These are phyloP conservation scores for Boletus vermiculosoides DNA, from an alignment of 768 basidiomycete species.

Conservation along the genomic window DNA sequence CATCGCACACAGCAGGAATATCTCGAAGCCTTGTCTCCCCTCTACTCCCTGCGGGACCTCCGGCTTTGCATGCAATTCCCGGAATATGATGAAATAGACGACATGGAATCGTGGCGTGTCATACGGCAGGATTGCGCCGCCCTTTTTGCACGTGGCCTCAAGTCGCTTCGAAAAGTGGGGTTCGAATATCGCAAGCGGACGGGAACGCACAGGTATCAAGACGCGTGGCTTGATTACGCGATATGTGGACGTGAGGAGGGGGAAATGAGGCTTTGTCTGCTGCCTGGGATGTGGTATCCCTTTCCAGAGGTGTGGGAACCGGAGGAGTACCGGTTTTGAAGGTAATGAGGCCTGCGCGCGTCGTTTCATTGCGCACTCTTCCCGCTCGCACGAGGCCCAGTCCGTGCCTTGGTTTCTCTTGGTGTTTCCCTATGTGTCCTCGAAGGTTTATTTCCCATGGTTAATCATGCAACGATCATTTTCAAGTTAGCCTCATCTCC, in stretches of 20 bases:
- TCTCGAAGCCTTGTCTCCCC: constrained; percentile 30
- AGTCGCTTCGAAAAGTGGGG: constrained; percentile 33
- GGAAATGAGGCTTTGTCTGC: constrained; percentile 19
- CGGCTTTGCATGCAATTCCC: constrained; percentile 39
- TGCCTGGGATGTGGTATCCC: constrained; percentile 33
- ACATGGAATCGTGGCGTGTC: constrained; percentile 33
- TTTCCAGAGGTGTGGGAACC: constrained; percentile 38
- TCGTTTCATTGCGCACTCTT: neutral
- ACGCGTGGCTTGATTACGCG: constrained; percentile 37
- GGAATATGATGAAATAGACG: constrained; percentile 33
- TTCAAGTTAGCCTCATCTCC: constrained; percentile 1
- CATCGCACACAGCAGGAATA: constrained; percentile 35
- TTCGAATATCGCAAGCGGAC: constrained; percentile 39
- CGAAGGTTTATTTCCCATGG: constrained; percentile 18
- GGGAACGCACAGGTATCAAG: constrained; percentile 36
- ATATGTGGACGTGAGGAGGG: constrained; percentile 21
- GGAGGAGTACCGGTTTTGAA: constrained; percentile 24
- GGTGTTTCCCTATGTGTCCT: constrained; percentile 8
- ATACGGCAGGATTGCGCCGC: constrained; percentile 28
- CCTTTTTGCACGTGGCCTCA: constrained; percentile 31
- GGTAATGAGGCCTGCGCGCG: neutral
- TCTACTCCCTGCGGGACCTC: constrained; percentile 28
- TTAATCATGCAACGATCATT: constrained; percentile 16
- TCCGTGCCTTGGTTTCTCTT: neutral
- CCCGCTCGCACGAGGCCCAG: neutral